These are phyloP conservation scores for Hymenochaete sp. DNA, from an alignment of 1,284 basidiomycete species.

Conservation along the genomic window DNA sequence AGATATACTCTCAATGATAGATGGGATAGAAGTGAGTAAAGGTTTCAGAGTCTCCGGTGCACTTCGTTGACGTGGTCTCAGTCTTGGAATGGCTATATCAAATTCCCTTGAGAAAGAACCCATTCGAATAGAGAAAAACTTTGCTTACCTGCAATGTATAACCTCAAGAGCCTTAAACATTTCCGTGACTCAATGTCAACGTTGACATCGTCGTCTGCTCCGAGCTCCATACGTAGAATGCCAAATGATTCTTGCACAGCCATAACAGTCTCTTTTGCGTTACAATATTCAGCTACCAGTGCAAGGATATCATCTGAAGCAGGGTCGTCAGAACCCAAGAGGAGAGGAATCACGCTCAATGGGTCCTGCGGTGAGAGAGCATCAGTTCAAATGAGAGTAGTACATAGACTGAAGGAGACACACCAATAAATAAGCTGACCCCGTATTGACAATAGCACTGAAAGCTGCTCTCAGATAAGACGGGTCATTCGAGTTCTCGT, in stretches of 20 bases:
- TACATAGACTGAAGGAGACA: too few species aligned
- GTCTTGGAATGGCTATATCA: slow-evolving; percentile 40
- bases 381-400: too few species aligned
- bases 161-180: slow-evolving; percentile 29
- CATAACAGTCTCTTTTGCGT: slow-evolving; percentile 54
- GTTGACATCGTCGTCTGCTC: slow-evolving; percentile 23
- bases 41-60: slow-evolving; percentile 30
- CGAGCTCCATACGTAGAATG: slow-evolving; percentile 29
- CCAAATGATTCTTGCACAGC: slow-evolving; percentile 53
- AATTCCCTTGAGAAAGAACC: too few species aligned
- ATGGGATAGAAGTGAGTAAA: slow-evolving; percentile 6
- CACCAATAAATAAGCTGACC: too few species aligned
- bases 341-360: slow-evolving; percentile 37
- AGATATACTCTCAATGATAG: not conserved
- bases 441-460: too few species aligned
- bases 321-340: slow-evolving; percentile 33
- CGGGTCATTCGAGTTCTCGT: too few species aligned
- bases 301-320: slow-evolving; percentile 36
- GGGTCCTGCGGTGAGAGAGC: slow-evolving; percentile 50
- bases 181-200: slow-evolving; percentile 24
- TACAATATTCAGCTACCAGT: slow-evolving; percentile 35
- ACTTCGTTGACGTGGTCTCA: slow-evolving; percentile 37
- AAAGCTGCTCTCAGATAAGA: too few species aligned
- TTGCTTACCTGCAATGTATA: slow-evolving; percentile 36
- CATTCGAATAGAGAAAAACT: too few species aligned